Evolutionary conservation across 805 yeast species (phyloP), one percentile per base, ranked within the genome.

Genomic region (Candida awuae): DNA sequence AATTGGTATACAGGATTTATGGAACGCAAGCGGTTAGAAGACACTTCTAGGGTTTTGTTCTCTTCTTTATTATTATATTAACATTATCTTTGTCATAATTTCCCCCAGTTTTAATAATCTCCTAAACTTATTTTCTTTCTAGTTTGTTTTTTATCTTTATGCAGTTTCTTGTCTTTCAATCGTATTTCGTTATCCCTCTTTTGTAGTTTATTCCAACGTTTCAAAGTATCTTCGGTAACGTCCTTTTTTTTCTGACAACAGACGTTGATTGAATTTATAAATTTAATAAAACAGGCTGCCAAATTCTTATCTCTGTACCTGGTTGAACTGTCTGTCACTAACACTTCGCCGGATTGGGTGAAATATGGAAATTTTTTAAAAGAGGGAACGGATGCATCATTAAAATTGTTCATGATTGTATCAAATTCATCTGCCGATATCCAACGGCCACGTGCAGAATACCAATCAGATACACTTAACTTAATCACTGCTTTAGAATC

Each of bases 1-100:
- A 35, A 66, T 86, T 61, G 95, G 95, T 32, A 66, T 86, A 38
- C 74, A 71, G 55, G 87, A 82, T 51, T 55, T 78, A 49, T 80
- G 94, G 94, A 63, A 57, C 27, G 58, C 70, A 33, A 69, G 73
- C 2, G 16, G 14, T n/a, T n/a, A n/a, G n/a, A n/a, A n/a, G n/a
- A n/a, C n/a, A n/a, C n/a, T n/a, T n/a, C n/a, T n/a, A n/a, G n/a
- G n/a, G n/a, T n/a, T n/a, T n/a, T n/a, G n/a, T n/a, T n/a, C n/a
- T n/a, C n/a, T n/a, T n/a, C n/a, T n/a, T n/a, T n/a, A n/a, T n/a
- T n/a, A n/a, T n/a, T n/a, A n/a, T n/a, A n/a, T n/a, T n/a, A n/a
- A n/a, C n/a, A n/a, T n/a, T n/a, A n/a, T n/a, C n/a, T n/a, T n/a
- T n/a, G n/a, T n/a, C n/a, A n/a, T n/a, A n/a, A n/a, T n/a, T n/a